Conservation (phyloP, 495 filamentous ascomycete genomes). For the Venustampulla echinocandica region DNA sequence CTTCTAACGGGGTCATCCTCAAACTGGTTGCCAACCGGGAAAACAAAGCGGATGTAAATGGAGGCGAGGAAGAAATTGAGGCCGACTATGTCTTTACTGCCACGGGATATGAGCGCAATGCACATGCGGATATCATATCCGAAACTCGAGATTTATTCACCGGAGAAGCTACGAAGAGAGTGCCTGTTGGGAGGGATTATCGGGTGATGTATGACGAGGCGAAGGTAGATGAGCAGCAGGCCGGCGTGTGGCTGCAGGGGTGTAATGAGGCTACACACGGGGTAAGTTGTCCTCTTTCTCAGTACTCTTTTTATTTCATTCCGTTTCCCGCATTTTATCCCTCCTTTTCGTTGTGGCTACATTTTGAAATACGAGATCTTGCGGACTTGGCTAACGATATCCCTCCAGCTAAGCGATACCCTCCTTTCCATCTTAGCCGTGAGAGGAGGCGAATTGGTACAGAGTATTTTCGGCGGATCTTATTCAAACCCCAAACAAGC, state of each 20-base stretch:
- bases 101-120: conserved; percentile 75
- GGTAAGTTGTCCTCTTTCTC: conserved; percentile 39
- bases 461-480: conserved; percentile 59
- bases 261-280: conserved; percentile 91
- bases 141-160: conserved; percentile 55
- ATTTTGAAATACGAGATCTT: too few relatives aligned
- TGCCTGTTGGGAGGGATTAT: conserved; percentile 57
- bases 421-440: conserved; percentile 69
- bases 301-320: background rate
- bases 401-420: conserved; percentile 58
- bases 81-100: conserved; percentile 77
- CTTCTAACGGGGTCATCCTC: conserved; percentile 31
- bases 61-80: conserved; percentile 38
- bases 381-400: conserved; percentile 2
- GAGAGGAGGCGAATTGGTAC: conserved; percentile 68
- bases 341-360: background rate
- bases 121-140: conserved; percentile 69
- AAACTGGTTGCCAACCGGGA: conserved; percentile 16
- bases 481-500: too few relatives aligned
- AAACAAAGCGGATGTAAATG: too few relatives aligned
- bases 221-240: conserved; percentile 47
- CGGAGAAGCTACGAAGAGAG: conserved; percentile 24
- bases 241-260: conserved; percentile 87
- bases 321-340: background rate
- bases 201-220: conserved; percentile 55